Conservation (phyloP, 2,329 filamentous ascomycete genomes). For the Colletotrichum godetiae region DNA sequence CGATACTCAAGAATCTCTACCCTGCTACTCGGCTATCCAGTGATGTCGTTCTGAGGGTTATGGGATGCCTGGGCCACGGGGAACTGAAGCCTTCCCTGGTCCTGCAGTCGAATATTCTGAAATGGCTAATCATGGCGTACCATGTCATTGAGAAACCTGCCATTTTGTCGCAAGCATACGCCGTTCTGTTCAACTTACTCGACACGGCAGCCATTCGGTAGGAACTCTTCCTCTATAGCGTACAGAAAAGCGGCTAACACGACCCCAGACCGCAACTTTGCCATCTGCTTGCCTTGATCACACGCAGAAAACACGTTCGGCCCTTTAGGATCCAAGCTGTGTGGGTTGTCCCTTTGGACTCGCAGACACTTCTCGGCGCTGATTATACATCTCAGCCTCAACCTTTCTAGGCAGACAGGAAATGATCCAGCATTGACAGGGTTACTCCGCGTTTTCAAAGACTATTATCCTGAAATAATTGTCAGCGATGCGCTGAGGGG, state of each 20-base stretch:
- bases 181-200: constrained; percentile 82
- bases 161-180: constrained; percentile 76
- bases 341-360: constrained; percentile 51
- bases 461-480: constrained; percentile 91
- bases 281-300: constrained; percentile 82
- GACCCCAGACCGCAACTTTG: constrained; percentile 68
- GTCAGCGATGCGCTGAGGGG: constrained; percentile 74
- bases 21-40: constrained; percentile 73
- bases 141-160: constrained; percentile 74
- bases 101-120: constrained; percentile 77
- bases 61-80: constrained; percentile 82
- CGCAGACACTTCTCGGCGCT: not conserved
- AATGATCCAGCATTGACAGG: constrained; percentile 81
- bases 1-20: constrained; percentile 80
- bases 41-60: constrained; percentile 71
- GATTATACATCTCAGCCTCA: constrained; percentile 55
- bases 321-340: constrained; percentile 85
- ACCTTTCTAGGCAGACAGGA: constrained; percentile 69
- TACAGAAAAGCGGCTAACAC: constrained; percentile 37
- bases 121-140: constrained; percentile 83
- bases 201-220: constrained; percentile 83
- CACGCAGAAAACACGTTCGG: constrained; percentile 83
- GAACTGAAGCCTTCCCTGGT: constrained; percentile 78
- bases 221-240: not conserved
- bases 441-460: constrained; percentile 85